Evolutionary conservation across 805 yeast species (phyloP).

Genomic region (Candida nonsorbophila): DNA sequence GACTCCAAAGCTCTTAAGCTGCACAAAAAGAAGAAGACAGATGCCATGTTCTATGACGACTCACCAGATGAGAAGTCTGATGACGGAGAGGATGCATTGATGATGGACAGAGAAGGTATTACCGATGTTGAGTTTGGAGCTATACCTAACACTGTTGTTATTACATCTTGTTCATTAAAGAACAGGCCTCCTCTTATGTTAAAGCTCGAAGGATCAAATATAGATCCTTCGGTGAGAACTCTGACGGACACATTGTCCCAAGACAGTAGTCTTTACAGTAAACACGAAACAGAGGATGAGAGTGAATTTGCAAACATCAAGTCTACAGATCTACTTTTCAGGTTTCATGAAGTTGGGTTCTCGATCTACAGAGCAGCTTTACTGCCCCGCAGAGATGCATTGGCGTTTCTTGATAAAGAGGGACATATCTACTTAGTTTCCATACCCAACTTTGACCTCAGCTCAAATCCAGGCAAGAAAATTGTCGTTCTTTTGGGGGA

Average conservation of each 20-base stretch:
- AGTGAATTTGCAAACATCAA: constrained; percentile 43
- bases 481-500: constrained; percentile 69
- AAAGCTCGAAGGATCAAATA: constrained; percentile 40
- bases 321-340: constrained; percentile 33
- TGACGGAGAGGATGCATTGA: constrained; percentile 22
- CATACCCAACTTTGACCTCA: constrained; percentile 43
- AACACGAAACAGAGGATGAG: constrained; percentile 8
- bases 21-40: constrained; percentile 10
- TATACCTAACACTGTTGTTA: constrained; percentile 28
- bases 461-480: constrained; percentile 20
- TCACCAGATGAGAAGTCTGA: constrained; percentile 12
- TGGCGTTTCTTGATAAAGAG: constrained; percentile 73
- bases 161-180: constrained; percentile 34
- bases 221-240: constrained; percentile 27
- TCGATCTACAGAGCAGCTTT: constrained; percentile 67
- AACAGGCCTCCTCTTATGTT: constrained; percentile 27
- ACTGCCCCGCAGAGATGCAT: constrained; percentile 82
- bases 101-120: constrained; percentile 81
- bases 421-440: constrained; percentile 71
- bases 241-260: constrained; percentile 8
- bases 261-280: constrained; percentile 8
- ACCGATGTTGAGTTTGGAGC: constrained; percentile 61
- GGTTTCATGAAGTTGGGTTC: constrained; percentile 77
- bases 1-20: constrained; percentile 16
- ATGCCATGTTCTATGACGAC: constrained; percentile 8